These are phyloP conservation scores for Glaciozyma antarctica DNA, from an alignment of 768 basidiomycete species.

Conservation along the genomic window DNA sequence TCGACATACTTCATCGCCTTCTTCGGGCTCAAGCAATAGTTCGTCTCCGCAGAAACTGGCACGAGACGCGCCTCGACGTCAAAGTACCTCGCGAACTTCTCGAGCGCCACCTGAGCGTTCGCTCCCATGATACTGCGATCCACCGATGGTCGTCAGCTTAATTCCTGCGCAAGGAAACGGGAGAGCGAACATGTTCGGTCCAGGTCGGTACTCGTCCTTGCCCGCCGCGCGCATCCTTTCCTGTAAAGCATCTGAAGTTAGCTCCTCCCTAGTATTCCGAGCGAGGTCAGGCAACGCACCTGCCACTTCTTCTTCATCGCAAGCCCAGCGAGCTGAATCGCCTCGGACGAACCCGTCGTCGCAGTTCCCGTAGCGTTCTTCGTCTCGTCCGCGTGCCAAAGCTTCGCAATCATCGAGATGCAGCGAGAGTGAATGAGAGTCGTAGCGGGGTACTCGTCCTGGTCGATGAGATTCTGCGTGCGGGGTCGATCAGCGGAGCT, in stretches of 20 bases:
- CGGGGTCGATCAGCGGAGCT: too few species aligned
- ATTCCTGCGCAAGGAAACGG: too few species aligned
- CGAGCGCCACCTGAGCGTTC: constrained; percentile 48
- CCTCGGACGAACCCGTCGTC: constrained; percentile 58
- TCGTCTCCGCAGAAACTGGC: constrained; percentile 56
- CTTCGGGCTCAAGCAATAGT: constrained; percentile 63
- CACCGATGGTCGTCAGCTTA: too few species aligned
- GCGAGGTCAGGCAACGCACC: constrained; percentile 33
- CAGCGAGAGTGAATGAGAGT: constrained; percentile 49
- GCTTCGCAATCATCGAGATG: constrained; percentile 54
- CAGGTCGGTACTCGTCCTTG: constrained; percentile 42
- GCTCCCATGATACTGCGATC: constrained; percentile 47
- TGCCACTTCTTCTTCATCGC: constrained; percentile 67
- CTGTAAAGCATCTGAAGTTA: too few species aligned
- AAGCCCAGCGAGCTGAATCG: constrained; percentile 62
- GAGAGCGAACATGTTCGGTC: constrained; percentile 37
- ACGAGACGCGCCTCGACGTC: constrained; percentile 58
- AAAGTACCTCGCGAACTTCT: constrained; percentile 48
- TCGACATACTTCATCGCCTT: constrained; percentile 57
- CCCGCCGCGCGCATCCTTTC: constrained; percentile 54
- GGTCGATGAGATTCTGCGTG: constrained; percentile 52
- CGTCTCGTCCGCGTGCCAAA: constrained; percentile 56
- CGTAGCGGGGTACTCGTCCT: constrained; percentile 52
- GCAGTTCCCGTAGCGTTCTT: constrained; percentile 57
- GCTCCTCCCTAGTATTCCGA: too few species aligned